Evolutionary conservation across 2,329 filamentous ascomycete genomes (phyloP), one percentile per base, ranked within the genome.

Genomic region (Alternaria arbusti): DNA sequence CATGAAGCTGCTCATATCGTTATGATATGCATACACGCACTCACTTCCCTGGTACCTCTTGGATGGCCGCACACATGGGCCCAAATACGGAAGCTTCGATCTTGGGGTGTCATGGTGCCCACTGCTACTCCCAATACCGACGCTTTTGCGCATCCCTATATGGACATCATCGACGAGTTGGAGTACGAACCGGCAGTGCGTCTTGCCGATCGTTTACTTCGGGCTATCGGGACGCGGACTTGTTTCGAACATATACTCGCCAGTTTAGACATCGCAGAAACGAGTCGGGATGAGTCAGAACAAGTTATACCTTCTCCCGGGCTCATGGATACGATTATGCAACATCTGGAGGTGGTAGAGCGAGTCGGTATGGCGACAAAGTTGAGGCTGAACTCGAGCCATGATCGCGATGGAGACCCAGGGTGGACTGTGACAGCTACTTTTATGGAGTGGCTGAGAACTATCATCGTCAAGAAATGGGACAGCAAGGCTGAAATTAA

Each of bases 381-480:
- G 45, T 60, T 45, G n/a, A 73, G 59, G 50, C 57, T 71, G 62
- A 72, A 65, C 10, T 50, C 65, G 6, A 62, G 54, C 12, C 60
- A 60, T 8, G 67, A 59, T 13, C 25, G 51, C 4, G 50, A 59
- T 10, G 69, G 71, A 8, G 77, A 79, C 47, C 78, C 77, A 6
- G 77, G 77, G 5, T 79, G 78, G 78, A 79, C 76, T 6, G 68
- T 79, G 2, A 76, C 76, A 15, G 69, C 77, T 8, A 74, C 75
- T 1, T 77, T 80, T 6, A 79, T 93, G 25, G 91, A 93, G 71
- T 94, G 90, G 91, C 87, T 91, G 20, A 86, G 91, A 63, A 89
- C 90, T 0, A 86, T 96, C 1, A 87, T 97, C 73, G 81, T 96
- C 47, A 88, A 89, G 59, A 89, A 92, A 65, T 97, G 94, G 94